Evolutionary conservation across 306 rosid species (phyloP), one percentile per base, ranked within the genome.

Genomic region (Trifolium dubium): DNA sequence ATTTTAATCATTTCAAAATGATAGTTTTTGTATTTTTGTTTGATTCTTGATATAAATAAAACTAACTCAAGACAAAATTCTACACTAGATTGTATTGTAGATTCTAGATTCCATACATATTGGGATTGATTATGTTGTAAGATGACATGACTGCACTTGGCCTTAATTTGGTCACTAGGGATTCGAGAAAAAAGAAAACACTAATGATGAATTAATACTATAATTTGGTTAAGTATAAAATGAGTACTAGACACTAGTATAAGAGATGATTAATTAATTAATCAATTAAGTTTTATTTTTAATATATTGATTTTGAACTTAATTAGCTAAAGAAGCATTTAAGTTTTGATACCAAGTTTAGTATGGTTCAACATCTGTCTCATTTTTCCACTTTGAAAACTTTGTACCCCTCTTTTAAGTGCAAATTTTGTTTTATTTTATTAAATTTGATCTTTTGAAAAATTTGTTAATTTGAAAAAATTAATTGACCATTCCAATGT

Each of bases 341-440:
- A 35, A 46, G 67, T 67, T 82, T 39, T n/a, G 32, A 53, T 79
- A 35, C 39, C 56, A n/a, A 58, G 39, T 54, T 58, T 50, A 49
- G 79, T 67, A 55, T 41, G 77, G 76, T 64, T 83, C 70, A 64
- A 64, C 19, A 58, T 13, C 77, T 51, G 81, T 68, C 82, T 79
- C 19, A 31, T 66, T 53, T 64, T 64, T 63, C 63, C 54, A 32
- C 67, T 68, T 81, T 73, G 84, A 87, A 89, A 89, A 82, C 73
- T 77, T 53, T 75, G 92, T 77, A 67, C 89, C 79, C 87, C 67
- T 76, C 86, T 69, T 85, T 82, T 80, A 69, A 72, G 84, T 77
- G 86, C 83, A 83, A 86, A 78, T 77, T 82, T 83, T 70, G 46
- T 53, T 6, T 82, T 66, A 37, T 49, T 43, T 39, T 2, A 43